Percentiles rank a stretch among this genome's conserved stretches.
These are phyloP conservation scores for Blastomyces parvus DNA, from an alignment of 2,329 filamentous ascomycete genomes.

Conservation along the genomic window DNA sequence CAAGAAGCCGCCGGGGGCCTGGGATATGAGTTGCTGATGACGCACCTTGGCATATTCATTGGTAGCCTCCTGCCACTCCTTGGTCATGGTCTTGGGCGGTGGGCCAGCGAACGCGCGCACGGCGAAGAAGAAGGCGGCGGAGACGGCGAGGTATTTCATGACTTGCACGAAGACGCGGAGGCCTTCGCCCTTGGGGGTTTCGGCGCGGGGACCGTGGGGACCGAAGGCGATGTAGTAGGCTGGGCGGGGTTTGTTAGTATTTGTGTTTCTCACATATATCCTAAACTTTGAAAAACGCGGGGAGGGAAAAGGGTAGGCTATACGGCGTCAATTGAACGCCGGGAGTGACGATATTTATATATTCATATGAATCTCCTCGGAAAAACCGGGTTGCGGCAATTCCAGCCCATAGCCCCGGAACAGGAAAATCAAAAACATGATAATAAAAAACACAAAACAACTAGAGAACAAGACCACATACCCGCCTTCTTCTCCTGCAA, in stretches of 20 bases:
- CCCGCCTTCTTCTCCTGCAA: conserved; percentile 98
- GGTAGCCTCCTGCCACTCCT: conserved; percentile 90
- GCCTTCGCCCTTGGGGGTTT: conserved; percentile 72
- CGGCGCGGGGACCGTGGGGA: conserved; percentile 83
- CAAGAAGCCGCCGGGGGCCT: conserved; percentile 13
- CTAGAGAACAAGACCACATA: conserved; percentile 45
- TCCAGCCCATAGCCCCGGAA: not conserved
- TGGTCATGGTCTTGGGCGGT: conserved; percentile 77
- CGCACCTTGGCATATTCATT: conserved; percentile 91
- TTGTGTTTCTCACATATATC: not conserved
- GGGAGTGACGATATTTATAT: not conserved
- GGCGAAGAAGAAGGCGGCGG: conserved; percentile 60
- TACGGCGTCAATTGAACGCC: not conserved
- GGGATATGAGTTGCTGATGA: conserved; percentile 11
- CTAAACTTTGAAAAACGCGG: not conserved
- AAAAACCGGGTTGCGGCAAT: not conserved
- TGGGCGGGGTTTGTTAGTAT: conserved; percentile 33
- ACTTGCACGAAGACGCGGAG: conserved; percentile 70
- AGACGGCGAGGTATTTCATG: conserved; percentile 55
- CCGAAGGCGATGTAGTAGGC: conserved; percentile 99
- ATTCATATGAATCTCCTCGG: not conserved
- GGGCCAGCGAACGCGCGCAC: conserved; percentile 64
- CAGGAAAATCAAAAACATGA: not conserved
- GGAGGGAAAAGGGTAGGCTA: not conserved
- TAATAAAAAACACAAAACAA: not conserved